phyloP scores from a whole-genome alignment of 208 protist species.

The Balamuthia mandrillaris region DNA sequence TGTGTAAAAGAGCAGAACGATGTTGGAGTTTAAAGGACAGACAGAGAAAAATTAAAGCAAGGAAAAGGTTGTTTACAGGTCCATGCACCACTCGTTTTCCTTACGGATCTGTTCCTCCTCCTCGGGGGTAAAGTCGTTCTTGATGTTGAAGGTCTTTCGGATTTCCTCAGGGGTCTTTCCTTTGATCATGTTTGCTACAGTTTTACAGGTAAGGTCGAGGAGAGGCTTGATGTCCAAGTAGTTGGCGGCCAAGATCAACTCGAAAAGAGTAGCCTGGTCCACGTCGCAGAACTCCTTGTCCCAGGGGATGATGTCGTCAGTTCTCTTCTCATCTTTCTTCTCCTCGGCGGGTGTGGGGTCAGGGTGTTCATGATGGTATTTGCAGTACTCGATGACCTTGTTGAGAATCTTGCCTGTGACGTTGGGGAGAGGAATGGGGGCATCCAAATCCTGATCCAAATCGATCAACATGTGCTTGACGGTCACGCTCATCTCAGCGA shows the following conservation, averaged over 20 bases:
- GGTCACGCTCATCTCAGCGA: background rate
- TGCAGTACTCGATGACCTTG: conserved; percentile 75
- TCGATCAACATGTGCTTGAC: background rate
- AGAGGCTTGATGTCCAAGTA: conserved; percentile 80
- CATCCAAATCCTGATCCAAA: conserved; percentile 20
- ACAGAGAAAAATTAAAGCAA: background rate
- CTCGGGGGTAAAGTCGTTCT: conserved; percentile 80
- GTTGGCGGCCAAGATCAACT: conserved; percentile 72
- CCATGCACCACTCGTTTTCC: conserved; percentile 60
- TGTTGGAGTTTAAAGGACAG: background rate
- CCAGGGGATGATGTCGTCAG: conserved; percentile 53
- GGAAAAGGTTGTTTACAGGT: conserved; percentile 28
- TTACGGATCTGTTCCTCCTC: conserved; percentile 73
- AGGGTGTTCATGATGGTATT: conserved; percentile 64
- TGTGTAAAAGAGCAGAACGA: background rate
- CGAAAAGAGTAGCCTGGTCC: conserved; percentile 75
- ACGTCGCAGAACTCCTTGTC: conserved; percentile 76
- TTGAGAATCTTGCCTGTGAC: conserved; percentile 61
- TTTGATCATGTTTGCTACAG: conserved; percentile 67
- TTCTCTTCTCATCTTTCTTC: conserved; percentile 48
- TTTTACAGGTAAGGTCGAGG: conserved; percentile 78
- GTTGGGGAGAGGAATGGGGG: conserved; percentile 70
- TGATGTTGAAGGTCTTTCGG: conserved; percentile 78
- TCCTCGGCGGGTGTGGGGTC: conserved; percentile 49
- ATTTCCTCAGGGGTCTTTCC: conserved; percentile 79